phyloP scores from a whole-genome alignment of 768 basidiomycete genomes.

The Lanmaoa pseudosensibilis region DNA sequence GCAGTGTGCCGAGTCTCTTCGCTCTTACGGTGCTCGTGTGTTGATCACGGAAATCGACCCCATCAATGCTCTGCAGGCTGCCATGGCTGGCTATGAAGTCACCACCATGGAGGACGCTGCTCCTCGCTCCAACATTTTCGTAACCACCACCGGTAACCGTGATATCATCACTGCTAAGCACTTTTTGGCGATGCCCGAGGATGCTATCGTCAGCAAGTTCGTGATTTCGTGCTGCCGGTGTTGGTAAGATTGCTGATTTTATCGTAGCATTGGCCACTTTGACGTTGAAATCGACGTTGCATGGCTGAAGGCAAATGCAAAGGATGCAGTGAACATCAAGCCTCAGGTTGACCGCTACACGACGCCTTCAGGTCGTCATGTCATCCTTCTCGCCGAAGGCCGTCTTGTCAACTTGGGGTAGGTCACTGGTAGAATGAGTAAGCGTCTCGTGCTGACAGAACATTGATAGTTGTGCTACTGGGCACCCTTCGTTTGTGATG shows the following conservation, averaged over 20 bases:
- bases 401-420: constrained; percentile 98
- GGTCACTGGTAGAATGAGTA: constrained; percentile 18
- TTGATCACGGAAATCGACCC: constrained; percentile 98
- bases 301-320: constrained; percentile 95
- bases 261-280: constrained; percentile 76
- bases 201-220: constrained; percentile 97
- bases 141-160: constrained; percentile 98
- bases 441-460: constrained; percentile 6
- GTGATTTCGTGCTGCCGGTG: constrained; percentile 31
- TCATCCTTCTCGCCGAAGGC: constrained; percentile 97
- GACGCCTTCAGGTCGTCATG: constrained; percentile 87
- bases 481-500: constrained; percentile 99
- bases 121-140: constrained; percentile 84
- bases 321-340: constrained; percentile 84
- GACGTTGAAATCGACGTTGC: constrained; percentile 95
- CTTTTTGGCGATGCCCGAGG: constrained; percentile 93
- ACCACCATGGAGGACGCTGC: constrained; percentile 99
- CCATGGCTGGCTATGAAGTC: constrained; percentile 99
- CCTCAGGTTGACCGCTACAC: constrained; percentile 99
- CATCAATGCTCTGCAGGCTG: constrained; percentile 99
- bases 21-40: constrained; percentile 96
- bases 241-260: constrained; percentile 9
- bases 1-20: constrained; percentile 96
- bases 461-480: constrained; percentile 79
- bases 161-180: constrained; percentile 94